Base-by-base conservation (phyloP, 2,329 filamentous ascomycete species). In the Hyphodiscus sp. region DNA sequence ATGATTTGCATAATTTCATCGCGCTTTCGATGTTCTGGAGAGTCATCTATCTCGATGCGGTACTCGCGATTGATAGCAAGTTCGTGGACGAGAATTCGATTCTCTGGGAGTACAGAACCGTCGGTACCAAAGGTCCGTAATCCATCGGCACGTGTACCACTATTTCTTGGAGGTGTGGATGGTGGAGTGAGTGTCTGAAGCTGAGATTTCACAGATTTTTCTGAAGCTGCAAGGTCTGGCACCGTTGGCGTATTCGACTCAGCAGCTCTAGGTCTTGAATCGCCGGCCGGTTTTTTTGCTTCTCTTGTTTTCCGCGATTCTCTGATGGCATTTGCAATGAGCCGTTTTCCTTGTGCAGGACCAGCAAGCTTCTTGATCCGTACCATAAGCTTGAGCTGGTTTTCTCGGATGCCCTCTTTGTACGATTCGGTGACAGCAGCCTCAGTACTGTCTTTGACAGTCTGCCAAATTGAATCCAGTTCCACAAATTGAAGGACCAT, bases 401-500 rank as follows among this genome's bases (percentile, higher is more conserved):
- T 91, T 60, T 91, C 85, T 53, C 87, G 81, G 58, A 92, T 91
- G 55, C 88, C 90, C 63, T 89, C 80, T 38, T 83, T 82, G 65
- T 91, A 92, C n/a, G 90, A 82, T 18, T 81, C 82, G 0, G 86
- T 81, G 2, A 90, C 87, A 16, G 83, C 81, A 41, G 86, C 83
- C 47, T 88, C 83, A 0, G 83, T 87, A 50, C 85, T 84, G 62
- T 90, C 84, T 68, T 90, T 91, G 67, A 94, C 87, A 2, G 86
- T 88, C 66, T 91, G 86, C 76, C 87, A 87, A 47, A 92, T 92
- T 38, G 85, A 85, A 64, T 94, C 89, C 1, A 94, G 78, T 66
- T 91, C 88, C 18, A 91, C 87, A 68, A 92, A 91, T 59, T 90
- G 87, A 64, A 89, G 79, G n/a, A 92, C 77, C 88, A 94, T 91